These are phyloP conservation scores for Coriolopsis trogii DNA, from an alignment of 1,284 basidiomycete genomes.

Conservation along the genomic window DNA sequence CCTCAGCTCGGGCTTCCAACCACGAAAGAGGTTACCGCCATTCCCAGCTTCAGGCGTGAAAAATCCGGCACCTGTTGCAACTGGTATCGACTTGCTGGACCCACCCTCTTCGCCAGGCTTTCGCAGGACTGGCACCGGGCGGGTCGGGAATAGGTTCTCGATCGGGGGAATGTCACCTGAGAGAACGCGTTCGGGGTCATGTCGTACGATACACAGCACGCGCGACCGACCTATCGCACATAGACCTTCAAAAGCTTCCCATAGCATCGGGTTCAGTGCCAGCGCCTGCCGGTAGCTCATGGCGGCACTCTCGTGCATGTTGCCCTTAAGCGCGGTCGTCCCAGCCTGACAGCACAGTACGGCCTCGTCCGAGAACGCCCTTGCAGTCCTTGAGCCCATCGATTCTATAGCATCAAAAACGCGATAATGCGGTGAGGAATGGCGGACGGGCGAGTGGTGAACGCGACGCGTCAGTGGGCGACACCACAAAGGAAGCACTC, in stretches of 20 bases:
- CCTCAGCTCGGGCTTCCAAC: constrained; percentile 52
- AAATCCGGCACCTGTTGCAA: constrained; percentile 66
- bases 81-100: constrained; percentile 48
- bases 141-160: constrained; percentile 71
- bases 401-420: constrained; percentile 46
- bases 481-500: constrained; percentile 30
- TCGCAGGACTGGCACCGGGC: constrained; percentile 59
- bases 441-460: constrained; percentile 7
- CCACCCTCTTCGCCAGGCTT: constrained; percentile 48
- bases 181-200: no score
- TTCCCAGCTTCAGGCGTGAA: constrained; percentile 75
- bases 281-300: constrained; percentile 77
- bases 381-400: constrained; percentile 50
- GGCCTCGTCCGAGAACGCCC: constrained; percentile 65
- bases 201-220: not conserved
- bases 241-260: constrained; percentile 93
- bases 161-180: constrained; percentile 69
- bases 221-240: constrained; percentile 70
- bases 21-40: constrained; percentile 53
- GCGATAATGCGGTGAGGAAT: not conserved
- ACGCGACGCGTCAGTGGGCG: constrained; percentile 19
- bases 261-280: constrained; percentile 77
- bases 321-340: constrained; percentile 71
- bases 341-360: constrained; percentile 72
- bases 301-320: constrained; percentile 72